These are phyloP conservation scores for Monosporascus sp. DNA, from an alignment of 2,329 filamentous ascomycete genomes.

Conservation along the genomic window DNA sequence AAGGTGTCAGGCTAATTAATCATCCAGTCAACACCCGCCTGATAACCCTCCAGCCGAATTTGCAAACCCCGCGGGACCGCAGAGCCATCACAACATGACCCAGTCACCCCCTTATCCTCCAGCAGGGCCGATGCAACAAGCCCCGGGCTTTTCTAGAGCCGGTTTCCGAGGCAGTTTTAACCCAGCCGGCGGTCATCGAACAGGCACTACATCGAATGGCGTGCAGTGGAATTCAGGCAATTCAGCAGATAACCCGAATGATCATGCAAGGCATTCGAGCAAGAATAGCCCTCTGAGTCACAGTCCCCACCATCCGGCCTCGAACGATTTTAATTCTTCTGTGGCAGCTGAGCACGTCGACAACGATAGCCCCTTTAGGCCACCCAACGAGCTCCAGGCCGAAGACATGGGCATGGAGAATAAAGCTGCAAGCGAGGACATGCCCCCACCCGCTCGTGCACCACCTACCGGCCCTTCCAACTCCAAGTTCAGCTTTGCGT, in stretches of 20 bases:
- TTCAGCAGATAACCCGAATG: slow-evolving; percentile 13
- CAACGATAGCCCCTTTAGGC: slow-evolving; percentile 56
- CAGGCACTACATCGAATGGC: slow-evolving; percentile 58
- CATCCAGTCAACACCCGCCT: slow-evolving; percentile 54
- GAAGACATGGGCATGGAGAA: slow-evolving; percentile 56
- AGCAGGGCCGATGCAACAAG: slow-evolving; percentile 50
- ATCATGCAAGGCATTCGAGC: slow-evolving; percentile 20
- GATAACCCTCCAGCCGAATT: slow-evolving; percentile 54
- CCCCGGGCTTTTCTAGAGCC: slow-evolving; percentile 42
- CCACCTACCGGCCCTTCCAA: slow-evolving; percentile 48
- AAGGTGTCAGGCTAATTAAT: slow-evolving; percentile 24
- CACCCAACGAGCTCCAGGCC: slow-evolving; percentile 58
- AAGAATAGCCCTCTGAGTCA: slow-evolving; percentile 28
- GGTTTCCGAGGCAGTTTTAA: slow-evolving; percentile 55
- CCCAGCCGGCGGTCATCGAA: slow-evolving; percentile 47
- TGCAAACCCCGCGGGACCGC: slow-evolving; percentile 46
- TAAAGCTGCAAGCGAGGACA: slow-evolving; percentile 41
- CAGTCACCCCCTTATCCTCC: slow-evolving; percentile 52
- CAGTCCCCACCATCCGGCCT: slow-evolving; percentile 23
- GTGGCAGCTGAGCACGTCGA: slow-evolving; percentile 38
- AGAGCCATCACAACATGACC: slow-evolving; percentile 49
- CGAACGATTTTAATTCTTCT: slow-evolving; percentile 20
- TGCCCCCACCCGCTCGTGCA: slow-evolving; percentile 51
- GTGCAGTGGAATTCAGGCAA: slow-evolving; percentile 58
- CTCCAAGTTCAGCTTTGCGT: slow-evolving; percentile 87